Conservation (phyloP, 441 rosid genomes). For the Adansonia rubrostipa region DNA sequence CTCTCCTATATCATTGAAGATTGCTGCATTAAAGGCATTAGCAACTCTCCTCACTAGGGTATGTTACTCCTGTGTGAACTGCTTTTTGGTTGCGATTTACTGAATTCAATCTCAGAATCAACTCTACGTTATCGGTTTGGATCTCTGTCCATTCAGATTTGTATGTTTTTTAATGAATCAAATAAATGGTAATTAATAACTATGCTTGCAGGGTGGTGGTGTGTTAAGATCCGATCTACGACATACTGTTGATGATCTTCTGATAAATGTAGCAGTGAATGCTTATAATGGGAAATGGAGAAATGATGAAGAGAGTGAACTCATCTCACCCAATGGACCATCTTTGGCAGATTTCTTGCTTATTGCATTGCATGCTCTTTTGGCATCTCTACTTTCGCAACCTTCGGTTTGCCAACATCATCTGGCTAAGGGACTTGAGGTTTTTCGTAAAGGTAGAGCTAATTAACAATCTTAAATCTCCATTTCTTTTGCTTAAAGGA, state of each 20-base stretch:
- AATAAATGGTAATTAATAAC: not conserved
- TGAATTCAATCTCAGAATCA: too few relatives aligned
- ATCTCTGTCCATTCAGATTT: not conserved
- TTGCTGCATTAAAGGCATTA: conserved; percentile 7
- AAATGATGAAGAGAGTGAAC: not conserved
- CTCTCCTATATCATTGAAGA: conserved; percentile 10
- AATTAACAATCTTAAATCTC: not conserved
- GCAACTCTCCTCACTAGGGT: conserved; percentile 18
- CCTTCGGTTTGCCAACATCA: not conserved
- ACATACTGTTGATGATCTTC: not conserved
- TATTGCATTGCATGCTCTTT: conserved; percentile 10
- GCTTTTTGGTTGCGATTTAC: too few relatives aligned
- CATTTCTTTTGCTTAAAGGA: not conserved
- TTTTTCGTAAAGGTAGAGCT: conserved; percentile 15
- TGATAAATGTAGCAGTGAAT: not conserved
- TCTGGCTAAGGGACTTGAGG: conserved; percentile 16
- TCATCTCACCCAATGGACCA: not conserved
- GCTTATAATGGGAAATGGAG: conserved; percentile 21
- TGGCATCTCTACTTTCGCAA: conserved; percentile 28
- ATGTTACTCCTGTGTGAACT: not conserved
- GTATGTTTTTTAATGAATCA: not conserved
- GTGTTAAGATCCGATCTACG: conserved; percentile 9
- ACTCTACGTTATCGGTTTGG: too few relatives aligned
- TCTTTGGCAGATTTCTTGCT: conserved; percentile 4
- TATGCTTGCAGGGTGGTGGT: conserved; percentile 1